These are phyloP conservation scores for Scheffersomyces stipitis DNA, from an alignment of 805 yeast genomes.

Conservation along the genomic window DNA sequence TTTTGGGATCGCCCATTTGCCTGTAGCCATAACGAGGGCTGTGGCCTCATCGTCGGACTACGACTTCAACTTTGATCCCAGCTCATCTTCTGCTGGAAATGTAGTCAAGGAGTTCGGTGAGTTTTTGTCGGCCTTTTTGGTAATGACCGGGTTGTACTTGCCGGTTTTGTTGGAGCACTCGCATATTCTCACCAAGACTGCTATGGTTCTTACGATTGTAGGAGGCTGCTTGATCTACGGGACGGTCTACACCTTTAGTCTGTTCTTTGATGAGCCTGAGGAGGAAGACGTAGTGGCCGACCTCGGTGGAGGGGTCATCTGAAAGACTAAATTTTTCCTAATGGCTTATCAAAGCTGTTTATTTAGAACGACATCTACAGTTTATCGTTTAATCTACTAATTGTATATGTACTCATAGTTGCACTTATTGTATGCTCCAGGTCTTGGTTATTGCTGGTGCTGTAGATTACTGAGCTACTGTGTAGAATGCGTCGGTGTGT, in stretches of 20 bases:
- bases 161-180: slow-evolving; percentile 80
- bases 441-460: too few relatives aligned
- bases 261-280: slow-evolving; percentile 59
- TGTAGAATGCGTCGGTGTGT: too few relatives aligned
- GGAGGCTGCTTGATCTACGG: slow-evolving; percentile 87
- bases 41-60: slow-evolving; percentile 35
- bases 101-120: slow-evolving; percentile 73
- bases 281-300: slow-evolving; percentile 25
- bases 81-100: slow-evolving; percentile 27
- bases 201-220: slow-evolving; percentile 69
- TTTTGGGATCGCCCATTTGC: slow-evolving; percentile 42
- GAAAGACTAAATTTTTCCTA: too few relatives aligned
- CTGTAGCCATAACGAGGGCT: slow-evolving; percentile 34
- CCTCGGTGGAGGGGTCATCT: slow-evolving; percentile 25
- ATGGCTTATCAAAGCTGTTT: too few relatives aligned
- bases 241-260: slow-evolving; percentile 78
- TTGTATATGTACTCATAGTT: too few relatives aligned
- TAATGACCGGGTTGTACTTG: slow-evolving; percentile 68
- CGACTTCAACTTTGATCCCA: slow-evolving; percentile 44
- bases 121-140: slow-evolving; percentile 73
- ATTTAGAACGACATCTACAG: too few relatives aligned
- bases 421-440: too few relatives aligned
- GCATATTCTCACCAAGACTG: slow-evolving; percentile 63
- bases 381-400: too few relatives aligned
- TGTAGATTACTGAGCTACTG: too few relatives aligned